These are phyloP conservation scores for Penicillium roqueforti DNA, from an alignment of 495 filamentous ascomycete species.

Conservation along the genomic window DNA sequence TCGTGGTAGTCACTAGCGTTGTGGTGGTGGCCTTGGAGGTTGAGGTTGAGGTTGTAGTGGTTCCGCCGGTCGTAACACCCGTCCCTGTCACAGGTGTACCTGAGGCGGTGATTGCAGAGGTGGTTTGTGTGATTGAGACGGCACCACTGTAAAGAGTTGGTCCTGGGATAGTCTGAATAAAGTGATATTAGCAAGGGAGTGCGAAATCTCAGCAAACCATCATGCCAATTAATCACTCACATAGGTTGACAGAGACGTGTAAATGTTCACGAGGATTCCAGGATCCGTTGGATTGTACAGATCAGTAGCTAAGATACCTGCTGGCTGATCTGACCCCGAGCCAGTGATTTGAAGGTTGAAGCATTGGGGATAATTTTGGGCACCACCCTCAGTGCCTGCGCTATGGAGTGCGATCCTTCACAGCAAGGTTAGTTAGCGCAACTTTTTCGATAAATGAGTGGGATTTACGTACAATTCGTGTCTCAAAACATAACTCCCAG, in stretches of 20 bases:
- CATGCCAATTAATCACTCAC: not conserved
- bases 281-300: conserved; percentile 58
- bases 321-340: conserved; percentile 50
- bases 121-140: conserved; percentile 21
- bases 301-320: conserved; percentile 52
- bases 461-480: conserved; percentile 47
- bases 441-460: too few relatives aligned
- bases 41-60: conserved; percentile 4
- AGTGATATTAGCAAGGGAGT: not conserved
- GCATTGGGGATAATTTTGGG: conserved; percentile 76
- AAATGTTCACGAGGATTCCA: conserved; percentile 61
- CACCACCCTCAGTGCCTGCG: conserved; percentile 51
- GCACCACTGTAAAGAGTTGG: conserved; percentile 38
- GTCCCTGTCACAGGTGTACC: conserved; percentile 20
- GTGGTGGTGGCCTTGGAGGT: conserved; percentile 7
- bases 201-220: not conserved
- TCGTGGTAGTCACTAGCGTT: not conserved
- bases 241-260: conserved; percentile 44
- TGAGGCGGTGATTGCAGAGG: conserved; percentile 24
- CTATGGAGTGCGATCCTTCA: conserved; percentile 66
- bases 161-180: conserved; percentile 38
- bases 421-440: not conserved
- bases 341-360: conserved; percentile 69
- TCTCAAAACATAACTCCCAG: conserved; percentile 73
- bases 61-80: not conserved